Conservation (phyloP, 179 eudicot species). For the Carnegiea gigantea region DNA sequence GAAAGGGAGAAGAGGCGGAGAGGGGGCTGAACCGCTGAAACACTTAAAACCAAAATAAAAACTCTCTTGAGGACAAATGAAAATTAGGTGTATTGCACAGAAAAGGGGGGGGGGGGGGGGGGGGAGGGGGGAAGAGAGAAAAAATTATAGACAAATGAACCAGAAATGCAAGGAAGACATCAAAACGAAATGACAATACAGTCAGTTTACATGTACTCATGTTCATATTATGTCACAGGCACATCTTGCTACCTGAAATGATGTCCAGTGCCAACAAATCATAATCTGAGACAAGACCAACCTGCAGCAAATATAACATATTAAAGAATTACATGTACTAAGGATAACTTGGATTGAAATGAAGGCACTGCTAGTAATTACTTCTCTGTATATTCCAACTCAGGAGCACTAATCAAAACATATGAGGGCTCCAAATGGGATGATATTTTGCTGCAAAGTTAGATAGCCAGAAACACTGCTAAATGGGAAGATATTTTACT, state of each 20-base stretch:
- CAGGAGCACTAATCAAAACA: neutral
- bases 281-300: conserved; percentile 90
- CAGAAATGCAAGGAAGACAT: neutral
- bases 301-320: conserved; percentile 46
- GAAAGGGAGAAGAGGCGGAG: neutral
- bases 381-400: neutral
- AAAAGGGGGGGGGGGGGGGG: too few species aligned
- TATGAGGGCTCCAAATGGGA: neutral
- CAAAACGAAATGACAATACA: neutral
- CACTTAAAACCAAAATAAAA: neutral
- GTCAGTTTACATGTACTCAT: neutral
- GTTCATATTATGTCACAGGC: neutral
- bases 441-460: neutral
- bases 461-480: neutral
- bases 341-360: neutral
- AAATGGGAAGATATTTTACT: neutral
- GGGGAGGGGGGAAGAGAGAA: neutral
- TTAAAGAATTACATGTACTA: neutral
- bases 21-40: neutral
- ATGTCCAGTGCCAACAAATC: conserved; percentile 84
- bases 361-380: neutral
- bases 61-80: neutral
- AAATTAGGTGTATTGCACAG: neutral
- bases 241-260: conserved; percentile 54
- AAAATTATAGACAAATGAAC: neutral